These are phyloP conservation scores for Cucurbita maxima DNA, from an alignment of 306 rosid genomes.

Conservation along the genomic window DNA sequence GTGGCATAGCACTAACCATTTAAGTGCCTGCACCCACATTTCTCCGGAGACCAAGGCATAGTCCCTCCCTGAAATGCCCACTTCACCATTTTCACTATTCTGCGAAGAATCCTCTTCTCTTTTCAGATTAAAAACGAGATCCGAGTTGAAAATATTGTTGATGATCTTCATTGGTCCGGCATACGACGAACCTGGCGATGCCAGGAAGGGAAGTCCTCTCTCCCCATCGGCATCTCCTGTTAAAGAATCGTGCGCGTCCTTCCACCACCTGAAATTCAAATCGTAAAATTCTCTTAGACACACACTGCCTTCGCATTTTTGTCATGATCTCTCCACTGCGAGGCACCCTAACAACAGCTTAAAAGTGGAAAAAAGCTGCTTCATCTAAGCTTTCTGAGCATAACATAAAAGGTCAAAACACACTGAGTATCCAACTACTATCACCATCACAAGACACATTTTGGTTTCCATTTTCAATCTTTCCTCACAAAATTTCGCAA, in stretches of 20 bases:
- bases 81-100: slow-evolving; percentile 52
- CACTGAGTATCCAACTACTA: slow-evolving; percentile 1
- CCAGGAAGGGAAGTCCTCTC: slow-evolving; percentile 47
- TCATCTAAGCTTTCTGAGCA: background rate
- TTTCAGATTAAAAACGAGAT: slow-evolving; percentile 62
- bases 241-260: slow-evolving; percentile 66
- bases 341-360: background rate
- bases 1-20: slow-evolving; percentile 49
- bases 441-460: slow-evolving; percentile 8
- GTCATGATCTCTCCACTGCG: background rate
- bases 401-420: background rate
- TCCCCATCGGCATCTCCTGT: slow-evolving; percentile 38
- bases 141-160: slow-evolving; percentile 72
- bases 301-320: background rate
- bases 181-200: slow-evolving; percentile 42
- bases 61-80: slow-evolving; percentile 75
- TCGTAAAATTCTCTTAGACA: slow-evolving; percentile 6
- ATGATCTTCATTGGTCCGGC: slow-evolving; percentile 83
- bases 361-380: background rate
- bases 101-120: slow-evolving; percentile 51
- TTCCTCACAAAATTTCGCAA: background rate
- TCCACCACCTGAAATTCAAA: slow-evolving; percentile 85
- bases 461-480: background rate
- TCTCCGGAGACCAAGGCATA: slow-evolving; percentile 87
- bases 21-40: slow-evolving; percentile 96